Evolutionary conservation across 495 filamentous ascomycete genomes (phyloP), one percentile per base, ranked within the genome.

Genomic region (Daldinia concentrica): DNA sequence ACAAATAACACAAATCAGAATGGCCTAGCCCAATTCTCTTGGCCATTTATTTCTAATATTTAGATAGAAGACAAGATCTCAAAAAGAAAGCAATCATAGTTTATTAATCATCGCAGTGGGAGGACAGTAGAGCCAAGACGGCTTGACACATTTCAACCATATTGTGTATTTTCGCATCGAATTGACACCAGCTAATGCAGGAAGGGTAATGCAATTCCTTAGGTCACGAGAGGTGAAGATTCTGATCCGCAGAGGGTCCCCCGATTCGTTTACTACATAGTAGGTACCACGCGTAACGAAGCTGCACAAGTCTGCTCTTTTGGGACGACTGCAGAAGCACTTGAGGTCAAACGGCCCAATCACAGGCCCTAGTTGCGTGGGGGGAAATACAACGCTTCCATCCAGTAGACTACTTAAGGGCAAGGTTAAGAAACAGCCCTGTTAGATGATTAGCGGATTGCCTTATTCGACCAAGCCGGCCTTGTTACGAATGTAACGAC

Each of bases 161-260:
- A 74, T 65, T 65, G 50, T 67, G 45, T 41, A 29, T 63, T 55
- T 59, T 66, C 19, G 55, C 34, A 70, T 30, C 66, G 43, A 66
- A 58, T 32, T 22, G 57, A 27, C 30, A 60, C 36, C 37, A 41
- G 51, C 62, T 64, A 74, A 74, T 74, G 71, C 71, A 74, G 67
- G 71, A 70, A 70, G 56, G 52, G 17, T 37, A 62, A 60, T 64
- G 72, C 58, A 67, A 51, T 71, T 48, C 22, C 54, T 39, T 57
- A 74, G 60, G 72, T 74, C 72, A 74, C 72, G 72, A 71, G 72
- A 64, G 67, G 63, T 62, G 63, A 74, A 69, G 57, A 74, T 58
- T 71, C 57, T 74, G 63, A 67, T 61, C 66, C 59, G 34, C 54
- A 71, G 54, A 55, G 29, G 22, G 19, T 27, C 48, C 66, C 71